These are phyloP conservation scores for Ustulina deusta DNA, from an alignment of 2,329 filamentous ascomycete species.

Conservation along the genomic window DNA sequence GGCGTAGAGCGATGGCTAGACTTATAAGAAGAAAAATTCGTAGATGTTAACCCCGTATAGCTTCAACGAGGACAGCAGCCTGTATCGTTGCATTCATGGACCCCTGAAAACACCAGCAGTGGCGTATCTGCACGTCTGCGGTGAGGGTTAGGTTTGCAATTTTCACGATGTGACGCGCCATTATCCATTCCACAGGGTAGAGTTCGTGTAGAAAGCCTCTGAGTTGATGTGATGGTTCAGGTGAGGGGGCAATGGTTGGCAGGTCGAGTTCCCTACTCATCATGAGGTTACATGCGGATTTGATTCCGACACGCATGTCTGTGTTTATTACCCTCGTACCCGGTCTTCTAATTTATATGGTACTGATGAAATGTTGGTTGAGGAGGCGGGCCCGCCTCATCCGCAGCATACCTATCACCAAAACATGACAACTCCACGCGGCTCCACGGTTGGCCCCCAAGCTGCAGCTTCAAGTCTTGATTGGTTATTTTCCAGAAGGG, in stretches of 20 bases:
- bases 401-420: not conserved
- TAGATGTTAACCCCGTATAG: not conserved
- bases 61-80: not conserved
- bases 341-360: not conserved
- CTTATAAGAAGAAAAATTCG: not conserved
- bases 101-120: constrained; percentile 1
- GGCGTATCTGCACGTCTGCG: not conserved
- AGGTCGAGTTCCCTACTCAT: not conserved
- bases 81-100: not conserved
- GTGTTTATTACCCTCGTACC: not conserved
- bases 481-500: not conserved
- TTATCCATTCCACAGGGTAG: not conserved
- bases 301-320: not conserved
- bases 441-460: not conserved
- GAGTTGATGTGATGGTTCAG: not conserved
- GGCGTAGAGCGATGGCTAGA: not conserved
- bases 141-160: not conserved
- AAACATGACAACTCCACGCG: not conserved
- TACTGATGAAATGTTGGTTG: constrained; percentile 1
- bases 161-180: not conserved
- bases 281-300: not conserved
- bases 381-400: not conserved
- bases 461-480: not conserved
- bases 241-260: not conserved
- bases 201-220: not conserved